A percentile compares a stretch with the other conserved stretches of the same genome.
These are phyloP conservation scores for Coemansia sp. DNA, from an alignment of 192 early-diverging fungal species.

Conservation along the genomic window DNA sequence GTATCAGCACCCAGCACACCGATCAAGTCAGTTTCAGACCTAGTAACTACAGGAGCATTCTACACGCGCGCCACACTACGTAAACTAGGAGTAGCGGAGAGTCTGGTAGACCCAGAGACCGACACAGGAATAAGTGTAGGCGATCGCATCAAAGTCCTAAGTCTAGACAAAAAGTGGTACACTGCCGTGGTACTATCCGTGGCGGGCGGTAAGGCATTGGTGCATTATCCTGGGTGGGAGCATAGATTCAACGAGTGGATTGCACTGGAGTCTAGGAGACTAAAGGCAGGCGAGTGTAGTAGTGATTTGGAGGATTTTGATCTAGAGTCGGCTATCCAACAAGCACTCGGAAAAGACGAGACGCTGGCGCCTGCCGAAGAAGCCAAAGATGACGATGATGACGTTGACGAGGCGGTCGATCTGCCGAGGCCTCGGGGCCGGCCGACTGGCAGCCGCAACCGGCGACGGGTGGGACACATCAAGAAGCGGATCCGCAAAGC, in stretches of 20 bases:
- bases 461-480: slow-evolving; percentile 37
- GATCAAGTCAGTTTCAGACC: neutral
- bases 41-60: slow-evolving; percentile 58
- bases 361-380: neutral
- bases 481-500: slow-evolving; percentile 24
- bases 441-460: slow-evolving; percentile 35
- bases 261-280: slow-evolving; percentile 33
- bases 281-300: slow-evolving; percentile 19
- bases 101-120: slow-evolving; percentile 18
- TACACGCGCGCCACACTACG: slow-evolving; percentile 55
- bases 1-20: neutral
- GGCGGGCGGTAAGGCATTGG: slow-evolving; percentile 31
- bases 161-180: slow-evolving; percentile 50
- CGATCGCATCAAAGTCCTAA: slow-evolving; percentile 29
- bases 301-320: slow-evolving; percentile 28
- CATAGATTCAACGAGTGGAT: slow-evolving; percentile 56
- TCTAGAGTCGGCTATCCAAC: slow-evolving; percentile 7
- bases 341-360: slow-evolving; percentile 1
- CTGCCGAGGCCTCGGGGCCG: slow-evolving; percentile 22
- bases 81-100: slow-evolving; percentile 34
- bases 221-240: slow-evolving; percentile 49
- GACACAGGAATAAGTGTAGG: slow-evolving; percentile 29
- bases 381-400: neutral
- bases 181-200: slow-evolving; percentile 32
- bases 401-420: neutral